Evolutionary conservation across 1,284 basidiomycete species (phyloP), one percentile per base, ranked within the genome.

Genomic region (Pseudozyma hubeiensis): DNA sequence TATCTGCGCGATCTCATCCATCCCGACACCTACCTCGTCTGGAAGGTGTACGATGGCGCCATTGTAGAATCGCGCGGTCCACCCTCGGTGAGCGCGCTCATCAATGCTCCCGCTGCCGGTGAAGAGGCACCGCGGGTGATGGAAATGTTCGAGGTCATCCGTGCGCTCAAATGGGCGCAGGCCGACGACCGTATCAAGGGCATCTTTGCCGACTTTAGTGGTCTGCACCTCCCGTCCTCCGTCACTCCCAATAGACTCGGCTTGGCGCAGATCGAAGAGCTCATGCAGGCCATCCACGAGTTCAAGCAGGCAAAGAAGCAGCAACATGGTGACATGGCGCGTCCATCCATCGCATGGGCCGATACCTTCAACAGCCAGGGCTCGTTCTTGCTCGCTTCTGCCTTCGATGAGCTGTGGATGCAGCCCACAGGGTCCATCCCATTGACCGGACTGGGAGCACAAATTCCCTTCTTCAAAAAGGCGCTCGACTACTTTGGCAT

Each of bases 181-280:
- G 60, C 62, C 7, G 85, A 86, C 65, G 77, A 81, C 29, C 77
- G 85, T 10, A 82, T 86, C 54, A 80, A 81, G 53, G 86, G 86
- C 37, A 79, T 86, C 64, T 79, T 86, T 53, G 86, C 85, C 53
- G 85, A 86, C 69, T 85, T 86, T 53, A 84, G 81, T 19, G 75
- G 78, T 5, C 71, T 84, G 8, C 81, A 85, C 43, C 74, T 83
- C 5, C 86, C 86, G 0, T 74, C 81, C 14, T 83, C 82, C 1
- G 80, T 84, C 5, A 52, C 72, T 24, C 71, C 70, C 14, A 52
- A 75, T 60, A 47, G 76, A 4, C 80, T 86, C n/a, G 85, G 86
- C 0, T 59, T 86, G 7, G 86, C 86, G 0, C 86, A 86, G 70
- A 77, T 86, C 50, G 86, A 86, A 69, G 86, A 86, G 67, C 75